A percentile compares a stretch with the other conserved stretches of the same genome.
Conservation (phyloP, 2,329 filamentous ascomycete species). For the Leptographium flavum region DNA sequence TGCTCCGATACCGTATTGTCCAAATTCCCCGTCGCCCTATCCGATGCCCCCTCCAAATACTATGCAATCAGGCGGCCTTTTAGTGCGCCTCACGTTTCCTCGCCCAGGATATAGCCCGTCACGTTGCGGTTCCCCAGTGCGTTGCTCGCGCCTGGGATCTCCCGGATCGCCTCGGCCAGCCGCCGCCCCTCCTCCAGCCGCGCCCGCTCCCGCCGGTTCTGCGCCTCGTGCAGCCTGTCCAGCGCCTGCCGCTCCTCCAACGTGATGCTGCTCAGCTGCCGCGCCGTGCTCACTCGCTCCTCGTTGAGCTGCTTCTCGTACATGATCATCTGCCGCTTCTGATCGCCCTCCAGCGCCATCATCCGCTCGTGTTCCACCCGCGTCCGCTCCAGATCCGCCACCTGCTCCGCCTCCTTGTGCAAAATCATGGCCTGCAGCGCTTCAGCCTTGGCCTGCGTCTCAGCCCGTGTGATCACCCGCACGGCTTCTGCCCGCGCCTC, state of each 20-base stretch:
- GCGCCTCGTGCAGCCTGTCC: slow-evolving; percentile 30
- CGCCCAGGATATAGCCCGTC: slow-evolving; percentile 41
- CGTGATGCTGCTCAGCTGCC: slow-evolving; percentile 32
- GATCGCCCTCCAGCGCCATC: slow-evolving; percentile 23
- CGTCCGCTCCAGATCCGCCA: slow-evolving; percentile 28
- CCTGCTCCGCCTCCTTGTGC: slow-evolving; percentile 22
- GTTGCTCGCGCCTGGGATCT: slow-evolving; percentile 23
- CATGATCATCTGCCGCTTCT: slow-evolving; percentile 24
- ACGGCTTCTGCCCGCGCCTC: slow-evolving; percentile 30
- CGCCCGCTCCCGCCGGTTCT: slow-evolving; percentile 29
- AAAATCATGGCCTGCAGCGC: slow-evolving; percentile 2
- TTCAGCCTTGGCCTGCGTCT: slow-evolving; percentile 2
- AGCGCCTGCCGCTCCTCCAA: slow-evolving; percentile 36
- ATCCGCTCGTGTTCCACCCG: slow-evolving; percentile 32
- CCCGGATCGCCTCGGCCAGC: slow-evolving; percentile 27
- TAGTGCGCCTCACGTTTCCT: slow-evolving; percentile 21
- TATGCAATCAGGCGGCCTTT: not conserved
- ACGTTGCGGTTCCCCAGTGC: slow-evolving; percentile 19
- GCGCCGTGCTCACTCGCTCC: slow-evolving; percentile 32
- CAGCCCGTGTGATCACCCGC: slow-evolving; percentile 7
- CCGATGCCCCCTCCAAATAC: not conserved
- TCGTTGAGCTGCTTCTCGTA: slow-evolving; percentile 33
- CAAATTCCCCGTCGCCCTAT: not conserved
- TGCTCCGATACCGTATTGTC: no score
- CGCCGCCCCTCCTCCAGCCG: slow-evolving; percentile 36